Evolutionary conservation across 306 rosid species (phyloP).

Genomic region (Begonia masoniana): DNA sequence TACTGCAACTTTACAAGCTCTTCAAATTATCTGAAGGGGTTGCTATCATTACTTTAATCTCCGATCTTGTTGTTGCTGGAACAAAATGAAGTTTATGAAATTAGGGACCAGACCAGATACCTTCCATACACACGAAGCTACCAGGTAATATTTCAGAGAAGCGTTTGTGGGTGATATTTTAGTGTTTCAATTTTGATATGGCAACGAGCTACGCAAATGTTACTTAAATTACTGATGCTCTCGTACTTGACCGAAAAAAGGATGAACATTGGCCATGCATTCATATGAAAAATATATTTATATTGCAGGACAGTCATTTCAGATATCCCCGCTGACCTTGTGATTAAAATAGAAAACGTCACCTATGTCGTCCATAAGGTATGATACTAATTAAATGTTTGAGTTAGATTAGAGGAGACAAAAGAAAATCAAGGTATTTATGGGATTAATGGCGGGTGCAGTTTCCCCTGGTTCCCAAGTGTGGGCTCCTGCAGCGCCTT

Average conservation of each 20-base stretch:
- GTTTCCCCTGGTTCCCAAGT: slow-evolving; percentile 64
- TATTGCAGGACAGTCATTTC: slow-evolving; percentile 58
- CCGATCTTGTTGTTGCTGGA: background rate
- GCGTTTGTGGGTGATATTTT: background rate
- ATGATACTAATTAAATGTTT: background rate
- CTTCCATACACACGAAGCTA: slow-evolving; percentile 77
- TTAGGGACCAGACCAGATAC: slow-evolving; percentile 88
- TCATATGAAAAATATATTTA: background rate
- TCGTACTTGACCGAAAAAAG: too few species aligned
- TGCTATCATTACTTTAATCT: too few species aligned
- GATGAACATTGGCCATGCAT: too few species aligned
- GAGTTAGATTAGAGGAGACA: too few species aligned
- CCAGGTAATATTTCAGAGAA: slow-evolving; percentile 36
- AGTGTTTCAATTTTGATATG: too few species aligned
- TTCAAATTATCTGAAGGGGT: too few species aligned
- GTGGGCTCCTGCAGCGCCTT: slow-evolving; percentile 70
- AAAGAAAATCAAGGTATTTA: too few species aligned
- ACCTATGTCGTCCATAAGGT: slow-evolving; percentile 82
- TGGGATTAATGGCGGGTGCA: slow-evolving; percentile 21
- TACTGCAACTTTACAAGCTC: too few species aligned
- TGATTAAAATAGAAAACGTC: slow-evolving; percentile 46
- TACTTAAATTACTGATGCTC: too few species aligned
- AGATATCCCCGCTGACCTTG: slow-evolving; percentile 51
- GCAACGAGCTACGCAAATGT: too few species aligned
- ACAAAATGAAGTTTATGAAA: slow-evolving; percentile 92